Conservation (phyloP, 805 yeast genomes). For the Lipomyces orientalis region DNA sequence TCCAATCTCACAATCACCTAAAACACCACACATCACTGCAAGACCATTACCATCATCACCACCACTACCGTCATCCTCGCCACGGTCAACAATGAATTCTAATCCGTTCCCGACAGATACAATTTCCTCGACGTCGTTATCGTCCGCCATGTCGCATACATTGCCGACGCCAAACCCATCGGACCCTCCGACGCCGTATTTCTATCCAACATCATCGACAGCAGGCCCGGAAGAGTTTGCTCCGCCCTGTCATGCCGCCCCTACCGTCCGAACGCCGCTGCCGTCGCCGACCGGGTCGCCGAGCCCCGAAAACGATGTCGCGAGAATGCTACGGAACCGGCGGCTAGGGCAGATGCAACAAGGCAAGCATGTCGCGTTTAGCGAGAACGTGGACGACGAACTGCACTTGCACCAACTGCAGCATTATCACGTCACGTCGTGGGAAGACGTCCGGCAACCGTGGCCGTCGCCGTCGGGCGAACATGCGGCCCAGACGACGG, state of each 20-base stretch:
- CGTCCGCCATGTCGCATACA: not conserved
- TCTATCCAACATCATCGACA: not conserved
- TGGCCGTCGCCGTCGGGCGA: conserved; percentile 23
- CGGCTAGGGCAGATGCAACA: conserved; percentile 1
- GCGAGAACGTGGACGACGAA: not conserved
- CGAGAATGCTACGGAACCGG: not conserved
- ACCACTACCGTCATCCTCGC: no score
- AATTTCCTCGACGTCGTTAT: not conserved
- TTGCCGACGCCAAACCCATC: not conserved
- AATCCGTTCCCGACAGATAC: not conserved
- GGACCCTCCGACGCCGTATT: not conserved
- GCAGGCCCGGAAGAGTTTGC: no score
- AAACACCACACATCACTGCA: not conserved
- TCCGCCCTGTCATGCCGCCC: not conserved
- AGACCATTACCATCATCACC: not conserved
- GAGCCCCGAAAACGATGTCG: not conserved
- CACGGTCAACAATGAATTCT: not conserved
- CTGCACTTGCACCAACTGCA: not conserved
- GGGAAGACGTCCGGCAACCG: conserved; percentile 14
- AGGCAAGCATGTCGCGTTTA: not conserved
- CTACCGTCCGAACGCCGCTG: conserved; percentile 18
- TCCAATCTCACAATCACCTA: not conserved
- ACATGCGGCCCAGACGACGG: not conserved
- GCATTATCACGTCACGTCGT: not conserved
- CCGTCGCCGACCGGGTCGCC: conserved; percentile 26